Percentiles rank a stretch among this genome's conserved stretches.
phyloP scores from a whole-genome alignment of 1,139 yeast species.

The Suhomyces kunorum region DNA sequence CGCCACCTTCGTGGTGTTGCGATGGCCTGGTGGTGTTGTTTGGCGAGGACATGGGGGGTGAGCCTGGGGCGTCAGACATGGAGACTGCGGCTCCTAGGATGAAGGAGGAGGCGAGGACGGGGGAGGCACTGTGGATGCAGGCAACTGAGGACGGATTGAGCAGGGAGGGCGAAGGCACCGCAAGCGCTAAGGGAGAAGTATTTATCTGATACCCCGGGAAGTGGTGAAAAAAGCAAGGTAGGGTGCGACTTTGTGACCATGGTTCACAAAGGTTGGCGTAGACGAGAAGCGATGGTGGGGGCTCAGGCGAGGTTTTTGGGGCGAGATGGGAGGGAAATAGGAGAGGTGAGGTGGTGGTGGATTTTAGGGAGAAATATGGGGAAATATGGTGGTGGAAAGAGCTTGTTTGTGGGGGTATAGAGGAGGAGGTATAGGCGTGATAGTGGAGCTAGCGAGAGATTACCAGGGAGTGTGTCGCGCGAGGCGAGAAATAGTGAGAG shows the following conservation, averaged over 20 bases:
- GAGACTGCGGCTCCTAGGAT: constrained; percentile 1
- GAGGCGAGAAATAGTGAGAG: too few relatives aligned
- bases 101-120: constrained; percentile 1
- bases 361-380: too few relatives aligned
- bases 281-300: too few relatives aligned
- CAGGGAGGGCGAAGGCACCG: neutral
- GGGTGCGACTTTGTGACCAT: constrained; percentile 6
- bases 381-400: too few relatives aligned
- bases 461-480: too few relatives aligned
- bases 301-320: too few relatives aligned
- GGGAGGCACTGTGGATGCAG: neutral
- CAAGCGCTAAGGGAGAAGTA: neutral
- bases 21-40: constrained; percentile 6
- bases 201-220: constrained; percentile 4
- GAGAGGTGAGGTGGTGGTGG: too few relatives aligned
- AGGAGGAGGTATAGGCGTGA: too few relatives aligned
- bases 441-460: too few relatives aligned
- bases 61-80: constrained; percentile 7
- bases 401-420: too few relatives aligned
- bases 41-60: constrained; percentile 3
- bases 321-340: neutral
- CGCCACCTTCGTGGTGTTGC: constrained; percentile 1
- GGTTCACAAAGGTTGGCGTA: constrained; percentile 1
- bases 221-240: constrained; percentile 4
- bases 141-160: neutral